Evolutionary conservation across 2,329 filamentous ascomycete genomes (phyloP).

Genomic region (Monilinia fructicola): DNA sequence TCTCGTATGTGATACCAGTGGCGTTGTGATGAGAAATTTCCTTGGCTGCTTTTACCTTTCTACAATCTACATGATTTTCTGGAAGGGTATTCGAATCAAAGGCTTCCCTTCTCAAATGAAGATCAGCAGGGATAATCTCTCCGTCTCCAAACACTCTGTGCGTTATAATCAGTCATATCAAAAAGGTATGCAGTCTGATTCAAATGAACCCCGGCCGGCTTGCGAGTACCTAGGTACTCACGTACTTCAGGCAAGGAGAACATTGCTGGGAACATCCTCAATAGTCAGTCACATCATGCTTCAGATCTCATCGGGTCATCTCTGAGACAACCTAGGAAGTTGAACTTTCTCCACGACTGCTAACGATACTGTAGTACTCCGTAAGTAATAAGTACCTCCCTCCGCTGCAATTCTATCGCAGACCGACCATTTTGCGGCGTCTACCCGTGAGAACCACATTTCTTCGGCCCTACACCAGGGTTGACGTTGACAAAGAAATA

Average conservation of each 20-base stretch:
- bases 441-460: constrained; percentile 20
- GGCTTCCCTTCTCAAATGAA: background rate
- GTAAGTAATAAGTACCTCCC: too few relatives aligned
- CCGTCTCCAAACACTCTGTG: background rate
- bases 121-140: constrained; percentile 19
- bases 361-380: background rate
- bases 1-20: constrained; percentile 11
- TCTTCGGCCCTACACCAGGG: constrained; percentile 3
- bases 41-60: background rate
- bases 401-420: too few relatives aligned
- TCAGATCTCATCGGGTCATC: constrained; percentile 1
- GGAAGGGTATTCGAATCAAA: constrained; percentile 11
- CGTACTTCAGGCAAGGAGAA: background rate
- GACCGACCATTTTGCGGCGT: constrained; percentile 11
- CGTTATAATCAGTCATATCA: too few relatives aligned
- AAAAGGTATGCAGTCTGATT: background rate
- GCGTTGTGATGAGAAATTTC: background rate
- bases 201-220: constrained; percentile 1
- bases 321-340: background rate
- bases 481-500: constrained; percentile 10
- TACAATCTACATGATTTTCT: constrained; percentile 2
- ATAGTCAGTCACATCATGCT: background rate
- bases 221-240: constrained; percentile 1
- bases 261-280: background rate
- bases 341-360: too few relatives aligned